A percentile compares a stretch with the other conserved stretches of the same genome.
Conservation (phyloP, 805 yeast species). For the Ogataea paradorogensis region DNA sequence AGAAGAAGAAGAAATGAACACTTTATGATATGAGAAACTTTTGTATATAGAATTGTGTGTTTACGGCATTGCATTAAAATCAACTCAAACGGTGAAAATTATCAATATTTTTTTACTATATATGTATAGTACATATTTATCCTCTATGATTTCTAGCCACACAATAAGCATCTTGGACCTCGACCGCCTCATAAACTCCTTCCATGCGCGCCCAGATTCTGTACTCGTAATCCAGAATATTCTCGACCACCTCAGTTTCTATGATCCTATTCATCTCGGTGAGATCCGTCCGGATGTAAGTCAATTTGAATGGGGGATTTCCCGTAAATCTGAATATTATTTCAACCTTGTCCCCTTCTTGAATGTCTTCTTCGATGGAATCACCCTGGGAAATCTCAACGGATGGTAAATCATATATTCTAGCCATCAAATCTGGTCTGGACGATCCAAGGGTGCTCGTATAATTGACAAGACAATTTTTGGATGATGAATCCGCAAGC, state of each 20-base stretch:
- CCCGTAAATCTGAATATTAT: conserved; percentile 80
- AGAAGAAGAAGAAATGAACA: conserved; percentile 6
- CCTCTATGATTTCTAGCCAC: conserved; percentile 34
- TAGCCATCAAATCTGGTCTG: conserved; percentile 31
- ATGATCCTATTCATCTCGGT: conserved; percentile 37
- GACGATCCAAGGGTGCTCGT: conserved; percentile 32
- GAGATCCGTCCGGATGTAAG: conserved; percentile 66
- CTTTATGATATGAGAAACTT: neutral
- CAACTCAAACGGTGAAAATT: neutral
- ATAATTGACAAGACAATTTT: conserved; percentile 67
- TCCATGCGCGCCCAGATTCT: conserved; percentile 76
- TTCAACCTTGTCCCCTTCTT: conserved; percentile 93
- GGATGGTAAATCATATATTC: conserved; percentile 55
- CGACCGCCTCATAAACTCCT: conserved; percentile 92
- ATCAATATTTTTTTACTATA: neutral
- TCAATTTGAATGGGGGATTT: conserved; percentile 84
- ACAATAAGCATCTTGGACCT: conserved; percentile 85
- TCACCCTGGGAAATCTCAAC: conserved; percentile 85
- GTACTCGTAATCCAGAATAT: conserved; percentile 67
- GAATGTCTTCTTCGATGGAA: conserved; percentile 72
- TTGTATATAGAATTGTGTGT: conserved; percentile 5
- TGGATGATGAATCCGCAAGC: conserved; percentile 67
- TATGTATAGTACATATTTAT: neutral
- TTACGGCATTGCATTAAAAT: neutral
- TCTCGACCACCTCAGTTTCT: conserved; percentile 59